Evolutionary conservation across 2,329 filamentous ascomycete species (phyloP), one percentile per base, ranked within the genome.

Genomic region (Orbilia ellipsospora): DNA sequence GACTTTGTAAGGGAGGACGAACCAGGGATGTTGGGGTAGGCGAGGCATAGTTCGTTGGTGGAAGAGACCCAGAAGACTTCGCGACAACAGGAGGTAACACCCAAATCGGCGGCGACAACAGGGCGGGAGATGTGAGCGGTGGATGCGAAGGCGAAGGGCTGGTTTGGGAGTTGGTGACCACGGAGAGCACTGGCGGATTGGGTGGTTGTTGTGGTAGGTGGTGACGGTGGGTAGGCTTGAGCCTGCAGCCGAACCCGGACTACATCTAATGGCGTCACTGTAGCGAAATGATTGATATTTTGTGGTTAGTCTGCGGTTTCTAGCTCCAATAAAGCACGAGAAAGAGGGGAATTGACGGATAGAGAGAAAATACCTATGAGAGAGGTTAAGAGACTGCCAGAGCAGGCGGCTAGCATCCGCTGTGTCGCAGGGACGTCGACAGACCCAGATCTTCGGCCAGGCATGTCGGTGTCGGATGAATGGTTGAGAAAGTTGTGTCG

Each of bases 21-120:
- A 70, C 78, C 4, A 83, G 83, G 40, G 45, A 87, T 84, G 28
- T 87, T 86, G 10, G 88, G 86, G 2, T 88, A 88, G n/a, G 91
- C 91, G 77, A 97, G 85, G 81, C 94, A 97, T 78, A 91, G 89
- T 72, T 93, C 90, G 23, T 90, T 88, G 82, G 90, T 92, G 81
- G 96, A 94, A 78, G 93, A 94, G 77, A 94, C 89, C 86, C 96
- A 99, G 83, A 98, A 99, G 42, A 99, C 94, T 82, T 99, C 94
- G 76, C 95, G 90, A 81, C 95, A 99, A 83, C 95, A 99, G 45
- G 94, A 90, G 15, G 94, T 97, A 65, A 98, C 92, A 75, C 95
- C 95, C 59, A 98, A 88, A 80, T 94, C 92, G 31, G 91, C 82
- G 31, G 31, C 31, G 31, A 36, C 10, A 1, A 88, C 89, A 66